Evolutionary conservation across 345 rosid species (phyloP).

Genomic region (Populus alba): DNA sequence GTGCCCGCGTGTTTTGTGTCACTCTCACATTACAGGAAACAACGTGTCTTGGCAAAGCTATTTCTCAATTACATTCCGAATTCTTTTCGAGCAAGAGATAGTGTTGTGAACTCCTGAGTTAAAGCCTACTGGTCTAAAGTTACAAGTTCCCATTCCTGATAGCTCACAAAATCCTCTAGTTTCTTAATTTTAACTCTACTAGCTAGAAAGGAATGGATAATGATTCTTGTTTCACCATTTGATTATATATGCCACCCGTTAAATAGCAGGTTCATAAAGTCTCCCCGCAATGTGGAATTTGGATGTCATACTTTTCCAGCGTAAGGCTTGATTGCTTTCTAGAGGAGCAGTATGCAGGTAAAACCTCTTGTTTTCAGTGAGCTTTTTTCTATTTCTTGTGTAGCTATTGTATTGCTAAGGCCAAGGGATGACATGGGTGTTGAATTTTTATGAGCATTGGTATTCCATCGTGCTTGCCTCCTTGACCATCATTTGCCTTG

Average conservation of each 20-base stretch:
- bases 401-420: neutral
- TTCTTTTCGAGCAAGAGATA: neutral
- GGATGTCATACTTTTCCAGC: neutral
- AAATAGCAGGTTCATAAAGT: neutral
- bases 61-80: neutral
- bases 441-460: neutral
- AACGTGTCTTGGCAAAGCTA: neutral
- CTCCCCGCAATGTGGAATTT: neutral
- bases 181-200: neutral
- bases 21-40: neutral
- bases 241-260: neutral
- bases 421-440: neutral
- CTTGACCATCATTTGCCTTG: slow-evolving; percentile 3
- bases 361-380: neutral
- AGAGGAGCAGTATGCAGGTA: slow-evolving; percentile 1
- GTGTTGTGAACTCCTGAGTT: no score
- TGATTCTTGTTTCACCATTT: neutral
- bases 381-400: neutral
- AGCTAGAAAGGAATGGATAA: neutral
- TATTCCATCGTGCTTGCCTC: neutral
- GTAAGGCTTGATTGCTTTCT: neutral
- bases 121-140: neutral
- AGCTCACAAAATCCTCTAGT: neutral
- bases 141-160: neutral
- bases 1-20: neutral